Evolutionary conservation across 23 red algal genomes (phyloP).

Genomic region (Gracilaria vermiculophylla): DNA sequence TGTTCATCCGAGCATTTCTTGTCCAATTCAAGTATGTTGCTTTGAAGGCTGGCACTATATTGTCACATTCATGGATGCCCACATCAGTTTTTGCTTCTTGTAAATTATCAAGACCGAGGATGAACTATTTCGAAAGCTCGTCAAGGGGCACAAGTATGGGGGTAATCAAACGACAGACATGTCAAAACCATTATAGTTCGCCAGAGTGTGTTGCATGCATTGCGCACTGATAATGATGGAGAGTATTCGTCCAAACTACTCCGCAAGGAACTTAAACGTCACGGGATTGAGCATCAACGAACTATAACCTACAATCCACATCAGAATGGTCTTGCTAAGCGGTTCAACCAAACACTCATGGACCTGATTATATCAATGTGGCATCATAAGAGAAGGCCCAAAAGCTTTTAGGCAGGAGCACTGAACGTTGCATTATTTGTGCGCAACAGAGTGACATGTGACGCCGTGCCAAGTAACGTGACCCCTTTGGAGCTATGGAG

Average conservation of each 20-base stretch:
- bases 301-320: slow-evolving; percentile 23
- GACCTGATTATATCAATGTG: slow-evolving; percentile 4
- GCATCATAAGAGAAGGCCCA: neutral
- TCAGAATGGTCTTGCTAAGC: slow-evolving; percentile 28
- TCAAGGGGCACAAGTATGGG: neutral
- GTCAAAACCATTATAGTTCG: neutral
- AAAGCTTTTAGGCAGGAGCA: neutral
- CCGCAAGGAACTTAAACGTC: neutral
- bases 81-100: neutral
- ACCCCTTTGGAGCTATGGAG: slow-evolving; percentile 24
- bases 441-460: slow-evolving; percentile 14
- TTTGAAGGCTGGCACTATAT: slow-evolving; percentile 1
- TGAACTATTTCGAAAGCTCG: slow-evolving; percentile 8
- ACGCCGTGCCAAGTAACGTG: neutral
- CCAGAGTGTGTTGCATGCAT: slow-evolving; percentile 5
- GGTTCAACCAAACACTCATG: slow-evolving; percentile 35
- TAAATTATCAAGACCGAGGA: slow-evolving; percentile 18
- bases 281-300: slow-evolving; percentile 12
- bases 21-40: neutral
- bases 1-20: neutral
- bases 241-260: neutral
- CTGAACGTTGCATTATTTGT: neutral
- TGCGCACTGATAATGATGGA: slow-evolving; percentile 28
- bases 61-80: slow-evolving; percentile 31
- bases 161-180: neutral